Conservation (phyloP, 495 filamentous ascomycete species). For the Umbilicaria muhlenbergii region DNA sequence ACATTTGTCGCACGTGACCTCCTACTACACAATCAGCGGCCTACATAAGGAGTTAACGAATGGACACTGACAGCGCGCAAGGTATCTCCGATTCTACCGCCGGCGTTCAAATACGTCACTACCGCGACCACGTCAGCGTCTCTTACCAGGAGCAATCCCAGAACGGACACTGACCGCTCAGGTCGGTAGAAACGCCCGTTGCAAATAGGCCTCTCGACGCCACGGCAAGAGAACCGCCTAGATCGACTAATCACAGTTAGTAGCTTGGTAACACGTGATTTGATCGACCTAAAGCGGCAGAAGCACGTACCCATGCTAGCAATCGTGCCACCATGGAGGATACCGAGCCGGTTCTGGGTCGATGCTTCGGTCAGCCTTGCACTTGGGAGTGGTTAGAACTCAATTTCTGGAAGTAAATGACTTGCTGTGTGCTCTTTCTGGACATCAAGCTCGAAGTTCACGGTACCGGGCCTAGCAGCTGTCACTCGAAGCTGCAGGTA, state of each 20-base stretch:
- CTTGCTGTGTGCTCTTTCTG: slow-evolving; percentile 75
- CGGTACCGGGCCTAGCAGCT: slow-evolving; percentile 56
- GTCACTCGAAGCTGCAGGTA: slow-evolving; percentile 52
- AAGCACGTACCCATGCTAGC: slow-evolving; percentile 59
- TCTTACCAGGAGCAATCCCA: neutral
- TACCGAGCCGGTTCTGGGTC: slow-evolving; percentile 67
- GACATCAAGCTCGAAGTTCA: slow-evolving; percentile 79
- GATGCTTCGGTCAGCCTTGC: slow-evolving; percentile 1
- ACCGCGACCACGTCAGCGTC: neutral
- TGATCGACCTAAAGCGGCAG: neutral
- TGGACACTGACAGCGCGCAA: slow-evolving; percentile 39
- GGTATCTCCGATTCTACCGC: slow-evolving; percentile 67
- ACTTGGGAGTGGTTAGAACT: neutral
- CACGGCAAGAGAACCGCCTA: slow-evolving; percentile 85
- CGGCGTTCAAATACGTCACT: slow-evolving; percentile 86
- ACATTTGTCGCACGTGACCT: slow-evolving; percentile 79
- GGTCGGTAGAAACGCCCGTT: slow-evolving; percentile 84
- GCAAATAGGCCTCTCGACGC: slow-evolving; percentile 76
- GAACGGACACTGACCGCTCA: slow-evolving; percentile 47
- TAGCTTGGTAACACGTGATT: neutral
- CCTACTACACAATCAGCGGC: slow-evolving; percentile 23
- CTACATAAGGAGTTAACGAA: neutral
- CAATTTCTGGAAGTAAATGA: neutral
- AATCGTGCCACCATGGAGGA: slow-evolving; percentile 88
- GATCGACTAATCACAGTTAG: slow-evolving; percentile 43